Evolutionary conservation across 495 filamentous ascomycete species (phyloP).

Genomic region (Annulohypoxylon nitens): DNA sequence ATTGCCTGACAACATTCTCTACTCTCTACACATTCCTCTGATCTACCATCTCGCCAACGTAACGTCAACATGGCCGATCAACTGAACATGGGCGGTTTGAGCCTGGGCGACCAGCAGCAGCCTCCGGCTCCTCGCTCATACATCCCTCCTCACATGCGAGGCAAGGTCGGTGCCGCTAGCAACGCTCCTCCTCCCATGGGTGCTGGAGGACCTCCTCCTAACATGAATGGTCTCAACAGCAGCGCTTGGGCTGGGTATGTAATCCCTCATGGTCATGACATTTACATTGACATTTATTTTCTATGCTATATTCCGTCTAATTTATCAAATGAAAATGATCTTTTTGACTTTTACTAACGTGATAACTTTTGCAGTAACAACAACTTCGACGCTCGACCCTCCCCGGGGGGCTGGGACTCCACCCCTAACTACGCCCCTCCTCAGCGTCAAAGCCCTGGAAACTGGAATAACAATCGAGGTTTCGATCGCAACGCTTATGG

Average conservation of each 20-base stretch:
- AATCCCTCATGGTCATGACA: neutral
- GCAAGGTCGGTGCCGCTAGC: constrained; percentile 62
- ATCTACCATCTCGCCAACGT: constrained; percentile 11
- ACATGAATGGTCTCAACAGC: constrained; percentile 66
- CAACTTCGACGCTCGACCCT: constrained; percentile 58
- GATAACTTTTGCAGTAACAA: constrained; percentile 53
- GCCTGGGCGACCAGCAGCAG: constrained; percentile 75
- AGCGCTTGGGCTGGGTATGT: constrained; percentile 75
- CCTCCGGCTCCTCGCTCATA: constrained; percentile 74
- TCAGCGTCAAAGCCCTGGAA: constrained; percentile 47
- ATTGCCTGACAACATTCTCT: constrained; percentile 25
- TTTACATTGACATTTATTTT: neutral
- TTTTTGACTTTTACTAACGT: constrained; percentile 41
- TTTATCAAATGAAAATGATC: constrained; percentile 3
- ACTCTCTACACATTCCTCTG: constrained; percentile 10
- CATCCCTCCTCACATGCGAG: constrained; percentile 95
- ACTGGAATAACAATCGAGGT: constrained; percentile 50
- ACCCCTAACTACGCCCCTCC: constrained; percentile 47
- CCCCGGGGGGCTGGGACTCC: constrained; percentile 48
- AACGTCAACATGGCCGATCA: constrained; percentile 84
- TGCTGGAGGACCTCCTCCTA: constrained; percentile 53
- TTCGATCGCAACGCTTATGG: constrained; percentile 73
- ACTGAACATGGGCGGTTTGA: constrained; percentile 90
- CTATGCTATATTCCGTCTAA: neutral
- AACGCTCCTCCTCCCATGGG: constrained; percentile 50